A percentile compares a stretch with the other conserved stretches of the same genome.
These are phyloP conservation scores for Neopestalotiopsis sp. DNA, from an alignment of 2,329 filamentous ascomycete species.

Conservation along the genomic window DNA sequence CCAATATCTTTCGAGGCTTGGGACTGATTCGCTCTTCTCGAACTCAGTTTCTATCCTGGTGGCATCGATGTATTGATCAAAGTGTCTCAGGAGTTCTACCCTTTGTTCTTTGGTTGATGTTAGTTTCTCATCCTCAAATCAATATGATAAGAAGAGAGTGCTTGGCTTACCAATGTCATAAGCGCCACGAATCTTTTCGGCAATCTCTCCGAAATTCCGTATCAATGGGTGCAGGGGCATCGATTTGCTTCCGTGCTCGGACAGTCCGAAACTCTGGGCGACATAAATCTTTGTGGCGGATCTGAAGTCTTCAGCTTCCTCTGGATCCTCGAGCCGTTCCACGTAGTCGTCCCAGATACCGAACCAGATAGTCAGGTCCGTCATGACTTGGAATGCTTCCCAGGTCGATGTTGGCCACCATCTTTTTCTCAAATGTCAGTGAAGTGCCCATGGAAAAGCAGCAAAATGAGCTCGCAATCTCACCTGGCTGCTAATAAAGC, in stretches of 20 bases:
- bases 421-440: constrained; percentile 16
- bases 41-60: constrained; percentile 30
- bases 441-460: neutral
- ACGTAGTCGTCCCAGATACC: constrained; percentile 32
- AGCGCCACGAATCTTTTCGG: constrained; percentile 21
- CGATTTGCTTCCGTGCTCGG: neutral
- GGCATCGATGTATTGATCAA: constrained; percentile 32
- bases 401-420: constrained; percentile 30
- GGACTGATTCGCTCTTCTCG: constrained; percentile 26
- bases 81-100: constrained; percentile 23
- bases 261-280: constrained; percentile 3
- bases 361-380: constrained; percentile 32
- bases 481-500: constrained; percentile 32
- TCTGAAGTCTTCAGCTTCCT: constrained; percentile 26
- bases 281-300: constrained; percentile 29
- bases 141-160: neutral
- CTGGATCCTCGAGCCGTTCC: constrained; percentile 23
- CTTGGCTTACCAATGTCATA: constrained; percentile 27
- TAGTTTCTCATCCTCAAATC: neutral
- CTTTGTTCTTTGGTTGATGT: constrained; percentile 26
- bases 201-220: constrained; percentile 25
- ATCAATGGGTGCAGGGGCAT: constrained; percentile 24
- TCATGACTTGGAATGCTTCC: constrained; percentile 26
- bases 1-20: constrained; percentile 31
- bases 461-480: neutral